Evolutionary conservation across 805 yeast genomes (phyloP).

Genomic region (Brettanomyces nanus): DNA sequence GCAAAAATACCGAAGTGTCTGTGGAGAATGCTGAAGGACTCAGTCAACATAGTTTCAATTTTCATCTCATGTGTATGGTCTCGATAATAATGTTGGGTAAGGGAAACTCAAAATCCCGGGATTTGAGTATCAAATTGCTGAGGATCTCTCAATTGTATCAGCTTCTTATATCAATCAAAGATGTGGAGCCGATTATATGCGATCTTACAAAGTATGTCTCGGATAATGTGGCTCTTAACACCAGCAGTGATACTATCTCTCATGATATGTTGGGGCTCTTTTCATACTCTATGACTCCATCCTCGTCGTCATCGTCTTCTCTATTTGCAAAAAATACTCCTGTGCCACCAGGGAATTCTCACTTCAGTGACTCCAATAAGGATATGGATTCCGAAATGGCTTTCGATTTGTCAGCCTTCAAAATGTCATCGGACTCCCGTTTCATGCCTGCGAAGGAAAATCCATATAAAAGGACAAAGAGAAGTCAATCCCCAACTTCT

Average conservation of each 20-base stretch:
- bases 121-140: constrained; percentile 8
- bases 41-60: constrained; percentile 25
- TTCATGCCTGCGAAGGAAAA: constrained; percentile 10
- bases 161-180: constrained; percentile 13
- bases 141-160: constrained; percentile 20
- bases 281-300: constrained; percentile 10
- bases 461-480: constrained; percentile 15
- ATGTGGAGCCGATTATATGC: constrained; percentile 17
- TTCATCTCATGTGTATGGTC: constrained; percentile 21
- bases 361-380: no score
- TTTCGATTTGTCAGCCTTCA: constrained; percentile 25
- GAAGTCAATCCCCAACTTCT: constrained; percentile 21
- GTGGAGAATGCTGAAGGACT: constrained; percentile 18
- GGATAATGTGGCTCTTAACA: constrained; percentile 10
- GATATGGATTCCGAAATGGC: constrained; percentile 2
- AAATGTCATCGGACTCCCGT: constrained; percentile 15
- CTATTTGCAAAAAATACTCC: constrained; percentile 2
- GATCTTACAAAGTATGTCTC: constrained; percentile 14
- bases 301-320: constrained; percentile 16
- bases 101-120: not conserved
- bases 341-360: no score
- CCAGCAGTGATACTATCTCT: constrained; percentile 8
- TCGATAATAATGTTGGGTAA: constrained; percentile 17
- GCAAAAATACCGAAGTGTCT: constrained; percentile 13
- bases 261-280: constrained; percentile 20